Evolutionary conservation across 2,329 filamentous ascomycete genomes (phyloP), one percentile per base, ranked within the genome.

Genomic region (Pseudogymnoascus sp.): DNA sequence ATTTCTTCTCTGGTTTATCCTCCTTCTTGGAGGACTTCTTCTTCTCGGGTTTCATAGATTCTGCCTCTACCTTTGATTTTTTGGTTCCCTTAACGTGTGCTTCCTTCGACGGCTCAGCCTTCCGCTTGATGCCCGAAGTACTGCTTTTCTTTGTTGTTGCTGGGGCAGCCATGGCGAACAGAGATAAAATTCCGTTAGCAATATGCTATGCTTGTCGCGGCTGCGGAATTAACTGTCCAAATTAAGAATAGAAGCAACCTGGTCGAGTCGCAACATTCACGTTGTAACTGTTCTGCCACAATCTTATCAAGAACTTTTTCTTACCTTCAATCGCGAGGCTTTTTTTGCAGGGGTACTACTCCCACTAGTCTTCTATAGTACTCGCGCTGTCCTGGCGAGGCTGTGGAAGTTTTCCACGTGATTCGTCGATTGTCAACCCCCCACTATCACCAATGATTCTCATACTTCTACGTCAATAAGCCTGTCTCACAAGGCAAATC

Each of bases 101-200:
- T 51, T 77, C 74, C 72, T 82, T 84, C 37, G 70, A 71, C 6
- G 78, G 73, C 26, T 77, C 74, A 36, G 79, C 77, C 75, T 87
- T 88, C 68, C 85, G 78, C 76, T 88, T 88, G 65, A 75, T 79
- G 61, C 81, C 81, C 37, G 75, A 73, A 54, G 75, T 75, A 62
- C 77, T 74, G 64, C 73, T 71, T 71, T 81, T 83, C 11, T 77
- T 77, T 36, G 80, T 66, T 18, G 71, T 71, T 61, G 69, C 69
- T 62, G 71, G 59, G 34, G 59, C 51, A 6, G 51, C 51, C 51
- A 57, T 57, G 26, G 51, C 51, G 51, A 57, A 57, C 14, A 34
- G 29, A 34, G n/a, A 57, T 12, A 7, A 57, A 34, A 34, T 57
- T 16, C 7, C 51, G 51, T 34, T 34, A 34, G 51, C 51, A 57